Evolutionary conservation across 352 stramenopile genomes (phyloP).

Genomic region (Phytophthora parvispora): DNA sequence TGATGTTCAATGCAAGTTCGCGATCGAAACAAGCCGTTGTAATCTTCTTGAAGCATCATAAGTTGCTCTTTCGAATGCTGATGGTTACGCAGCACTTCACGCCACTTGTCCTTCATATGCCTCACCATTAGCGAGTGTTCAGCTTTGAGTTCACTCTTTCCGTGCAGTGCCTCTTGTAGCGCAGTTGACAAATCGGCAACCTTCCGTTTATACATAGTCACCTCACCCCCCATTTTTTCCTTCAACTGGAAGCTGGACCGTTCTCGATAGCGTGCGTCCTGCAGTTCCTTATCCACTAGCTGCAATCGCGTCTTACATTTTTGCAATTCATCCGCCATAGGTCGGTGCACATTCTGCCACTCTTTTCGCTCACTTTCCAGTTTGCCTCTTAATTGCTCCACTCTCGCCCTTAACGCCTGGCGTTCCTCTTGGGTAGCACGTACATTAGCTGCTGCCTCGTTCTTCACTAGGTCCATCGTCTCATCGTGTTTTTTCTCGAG

Average conservation of each 20-base stretch:
- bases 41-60: conserved; percentile 79
- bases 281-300: conserved; percentile 75
- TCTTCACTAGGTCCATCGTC: conserved; percentile 61
- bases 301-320: conserved; percentile 58
- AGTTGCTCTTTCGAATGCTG: conserved; percentile 67
- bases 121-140: conserved; percentile 54
- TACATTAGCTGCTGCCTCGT: conserved; percentile 62
- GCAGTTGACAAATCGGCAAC: conserved; percentile 58
- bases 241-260: conserved; percentile 74
- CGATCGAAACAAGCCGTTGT: conserved; percentile 67
- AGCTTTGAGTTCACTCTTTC: conserved; percentile 57
- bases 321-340: conserved; percentile 66
- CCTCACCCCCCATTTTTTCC: conserved; percentile 70
- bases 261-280: conserved; percentile 71
- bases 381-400: conserved; percentile 75
- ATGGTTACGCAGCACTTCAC: conserved; percentile 52
- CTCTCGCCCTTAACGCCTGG: conserved; percentile 70
- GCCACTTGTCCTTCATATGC: conserved; percentile 80
- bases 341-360: conserved; percentile 61
- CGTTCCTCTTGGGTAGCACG: conserved; percentile 73
- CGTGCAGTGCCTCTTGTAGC: conserved; percentile 55
- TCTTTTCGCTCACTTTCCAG: conserved; percentile 78
- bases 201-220: conserved; percentile 65
- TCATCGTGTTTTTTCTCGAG: conserved; percentile 77
- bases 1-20: conserved; percentile 49